These are phyloP conservation scores for Pseudoperonospora humuli DNA, from an alignment of 352 stramenopile species.

Conservation along the genomic window DNA sequence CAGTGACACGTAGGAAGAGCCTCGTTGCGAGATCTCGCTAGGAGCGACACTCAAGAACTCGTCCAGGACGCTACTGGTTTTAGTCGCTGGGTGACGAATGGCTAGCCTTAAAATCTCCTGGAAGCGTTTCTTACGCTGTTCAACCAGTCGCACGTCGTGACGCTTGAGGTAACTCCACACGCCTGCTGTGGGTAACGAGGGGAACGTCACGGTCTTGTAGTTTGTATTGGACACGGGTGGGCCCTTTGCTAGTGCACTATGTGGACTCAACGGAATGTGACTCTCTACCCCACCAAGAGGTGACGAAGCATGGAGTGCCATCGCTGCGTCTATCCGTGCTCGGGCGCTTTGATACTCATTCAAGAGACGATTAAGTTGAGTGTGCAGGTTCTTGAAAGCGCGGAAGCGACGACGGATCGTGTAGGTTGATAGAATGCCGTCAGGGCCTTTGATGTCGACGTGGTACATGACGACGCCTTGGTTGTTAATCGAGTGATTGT, in stretches of 20 bases:
- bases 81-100: slow-evolving; percentile 67
- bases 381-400: slow-evolving; percentile 75
- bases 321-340: slow-evolving; percentile 4
- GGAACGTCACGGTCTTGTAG: slow-evolving; percentile 43
- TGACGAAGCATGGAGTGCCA: slow-evolving; percentile 4
- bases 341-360: slow-evolving; percentile 40
- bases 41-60: slow-evolving; percentile 68
- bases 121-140: slow-evolving; percentile 75
- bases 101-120: slow-evolving; percentile 76
- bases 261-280: slow-evolving; percentile 38
- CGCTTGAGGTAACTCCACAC: slow-evolving; percentile 81
- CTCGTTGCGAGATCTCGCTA: slow-evolving; percentile 62
- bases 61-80: slow-evolving; percentile 51
- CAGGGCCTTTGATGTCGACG: slow-evolving; percentile 75
- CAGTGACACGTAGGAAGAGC: slow-evolving; percentile 78
- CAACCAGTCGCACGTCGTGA: slow-evolving; percentile 67
- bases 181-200: slow-evolving; percentile 55
- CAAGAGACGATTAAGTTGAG: slow-evolving; percentile 52
- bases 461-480: slow-evolving; percentile 86
- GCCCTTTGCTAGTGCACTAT: slow-evolving; percentile 24
- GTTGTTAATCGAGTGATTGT: slow-evolving; percentile 60
- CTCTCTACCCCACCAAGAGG: slow-evolving; percentile 12
- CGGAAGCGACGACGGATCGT: slow-evolving; percentile 77
- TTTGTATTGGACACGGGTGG: slow-evolving; percentile 31
- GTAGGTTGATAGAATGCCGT: slow-evolving; percentile 74